phyloP scores from a whole-genome alignment of 2,329 filamentous ascomycete species.

The Monilinia fructigena region DNA sequence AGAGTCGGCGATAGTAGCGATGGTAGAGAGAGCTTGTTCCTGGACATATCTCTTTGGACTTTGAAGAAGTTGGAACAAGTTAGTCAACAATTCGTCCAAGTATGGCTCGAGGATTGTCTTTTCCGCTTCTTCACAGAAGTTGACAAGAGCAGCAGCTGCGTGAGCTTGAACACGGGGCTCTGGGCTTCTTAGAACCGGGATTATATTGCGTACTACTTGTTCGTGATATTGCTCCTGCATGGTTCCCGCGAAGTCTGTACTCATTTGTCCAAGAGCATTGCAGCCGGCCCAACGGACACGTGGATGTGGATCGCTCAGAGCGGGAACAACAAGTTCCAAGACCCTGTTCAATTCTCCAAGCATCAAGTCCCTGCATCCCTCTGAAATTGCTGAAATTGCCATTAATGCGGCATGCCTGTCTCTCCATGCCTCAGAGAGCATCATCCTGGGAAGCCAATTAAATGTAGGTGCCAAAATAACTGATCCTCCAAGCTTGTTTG shows the following conservation, averaged over 20 bases:
- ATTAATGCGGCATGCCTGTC: slow-evolving; percentile 96
- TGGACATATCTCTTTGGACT: slow-evolving; percentile 95
- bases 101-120: slow-evolving; percentile 90
- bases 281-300: slow-evolving; percentile 96
- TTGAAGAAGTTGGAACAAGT: slow-evolving; percentile 82
- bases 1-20: slow-evolving; percentile 97
- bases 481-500: slow-evolving; percentile 94
- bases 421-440: slow-evolving; percentile 90
- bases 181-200: slow-evolving; percentile 84
- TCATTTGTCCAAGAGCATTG: slow-evolving; percentile 99
- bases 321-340: slow-evolving; percentile 88
- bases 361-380: slow-evolving; percentile 96
- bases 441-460: slow-evolving; percentile 96
- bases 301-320: slow-evolving; percentile 84
- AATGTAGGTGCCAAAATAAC: slow-evolving; percentile 92
- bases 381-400: slow-evolving; percentile 98
- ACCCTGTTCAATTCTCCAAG: slow-evolving; percentile 91
- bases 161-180: slow-evolving; percentile 96
- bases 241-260: slow-evolving; percentile 94
- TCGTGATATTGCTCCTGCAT: slow-evolving; percentile 97
- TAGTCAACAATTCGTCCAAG: slow-evolving; percentile 79
- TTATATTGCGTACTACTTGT: slow-evolving; percentile 82
- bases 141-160: slow-evolving; percentile 94
- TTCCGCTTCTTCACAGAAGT: slow-evolving; percentile 98
- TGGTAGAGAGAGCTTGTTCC: slow-evolving; percentile 95